These are phyloP conservation scores for Tagetes erecta DNA, from an alignment of 129 eudicot species.

Conservation along the genomic window DNA sequence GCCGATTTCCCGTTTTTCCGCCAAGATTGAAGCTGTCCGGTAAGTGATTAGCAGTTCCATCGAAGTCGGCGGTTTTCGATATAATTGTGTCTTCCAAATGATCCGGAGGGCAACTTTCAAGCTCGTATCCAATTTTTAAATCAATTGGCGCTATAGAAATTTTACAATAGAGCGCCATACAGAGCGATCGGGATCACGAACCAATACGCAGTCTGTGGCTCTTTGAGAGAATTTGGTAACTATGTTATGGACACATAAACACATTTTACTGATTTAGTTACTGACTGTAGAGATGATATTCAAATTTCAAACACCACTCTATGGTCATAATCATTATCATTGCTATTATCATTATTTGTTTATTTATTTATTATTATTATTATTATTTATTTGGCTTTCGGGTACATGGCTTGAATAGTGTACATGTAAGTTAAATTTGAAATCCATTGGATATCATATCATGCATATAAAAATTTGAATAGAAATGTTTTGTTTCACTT, in stretches of 20 bases:
- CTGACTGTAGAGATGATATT: neutral
- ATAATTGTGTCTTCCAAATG: no score
- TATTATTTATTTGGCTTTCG: neutral
- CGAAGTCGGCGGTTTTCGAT: no score
- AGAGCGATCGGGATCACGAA: no score
- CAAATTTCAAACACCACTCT: neutral
- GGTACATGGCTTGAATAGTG: neutral
- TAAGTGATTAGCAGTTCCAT: no score
- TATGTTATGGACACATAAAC: neutral
- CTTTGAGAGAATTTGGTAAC: no score
- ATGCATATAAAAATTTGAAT: neutral
- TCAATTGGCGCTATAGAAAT: no score
- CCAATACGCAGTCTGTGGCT: no score
- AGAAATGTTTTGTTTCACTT: neutral
- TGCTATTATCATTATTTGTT: neutral
- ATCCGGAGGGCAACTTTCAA: no score
- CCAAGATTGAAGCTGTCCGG: no score
- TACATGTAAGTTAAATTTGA: neutral
- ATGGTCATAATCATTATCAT: neutral
- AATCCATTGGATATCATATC: slow-evolving; percentile 4
- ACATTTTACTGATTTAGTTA: neutral
- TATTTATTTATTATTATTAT: neutral
- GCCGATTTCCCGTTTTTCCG: no score
- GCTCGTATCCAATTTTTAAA: no score
- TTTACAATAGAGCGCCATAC: no score